Percentiles rank a stretch among this genome's conserved stretches.
Evolutionary conservation across 2,329 filamentous ascomycete species (phyloP).

Genomic region (Dactylellina drechsleri): DNA sequence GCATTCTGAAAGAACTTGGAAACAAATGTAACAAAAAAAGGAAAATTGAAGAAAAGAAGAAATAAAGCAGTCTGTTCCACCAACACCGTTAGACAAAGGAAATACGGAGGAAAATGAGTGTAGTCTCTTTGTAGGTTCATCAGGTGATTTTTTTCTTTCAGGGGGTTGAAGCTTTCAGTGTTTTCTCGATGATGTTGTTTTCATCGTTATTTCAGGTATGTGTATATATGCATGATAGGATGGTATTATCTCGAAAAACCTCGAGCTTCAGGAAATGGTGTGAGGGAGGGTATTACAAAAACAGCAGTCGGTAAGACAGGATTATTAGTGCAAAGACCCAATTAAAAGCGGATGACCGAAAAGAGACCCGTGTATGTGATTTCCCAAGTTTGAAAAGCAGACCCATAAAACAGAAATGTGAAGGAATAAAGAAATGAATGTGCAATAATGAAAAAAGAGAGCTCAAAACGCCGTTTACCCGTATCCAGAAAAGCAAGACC

Average conservation of each 20-base stretch:
- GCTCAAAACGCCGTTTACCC: slow-evolving; percentile 47
- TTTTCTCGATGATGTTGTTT: slow-evolving; percentile 23
- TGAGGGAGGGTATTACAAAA: slow-evolving; percentile 37
- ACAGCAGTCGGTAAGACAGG: slow-evolving; percentile 16
- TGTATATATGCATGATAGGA: slow-evolving; percentile 5
- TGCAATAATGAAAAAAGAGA: slow-evolving; percentile 9
- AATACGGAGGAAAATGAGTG: slow-evolving; percentile 23
- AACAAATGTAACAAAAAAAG: slow-evolving; percentile 16
- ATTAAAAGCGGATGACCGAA: slow-evolving; percentile 10
- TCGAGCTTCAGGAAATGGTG: slow-evolving; percentile 7
- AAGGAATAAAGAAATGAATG: not conserved
- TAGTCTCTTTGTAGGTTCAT: slow-evolving; percentile 41
- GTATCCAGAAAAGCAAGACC: slow-evolving; percentile 32
- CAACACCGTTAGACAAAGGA: slow-evolving; percentile 41
- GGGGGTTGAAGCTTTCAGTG: not conserved
- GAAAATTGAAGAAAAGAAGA: not conserved
- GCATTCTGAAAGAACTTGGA: slow-evolving; percentile 18
- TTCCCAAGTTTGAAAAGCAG: slow-evolving; percentile 23
- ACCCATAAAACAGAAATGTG: slow-evolving; percentile 9
- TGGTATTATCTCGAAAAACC: slow-evolving; percentile 10
- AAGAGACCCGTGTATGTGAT: slow-evolving; percentile 22
- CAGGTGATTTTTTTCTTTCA: slow-evolving; percentile 8
- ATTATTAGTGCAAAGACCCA: slow-evolving; percentile 26
- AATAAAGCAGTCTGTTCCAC: slow-evolving; percentile 39
- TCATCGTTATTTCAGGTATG: slow-evolving; percentile 8